A percentile compares a stretch with the other conserved stretches of the same genome.
These are phyloP conservation scores for Claviceps pazoutovae DNA, from an alignment of 2,329 filamentous ascomycete species.

Conservation along the genomic window DNA sequence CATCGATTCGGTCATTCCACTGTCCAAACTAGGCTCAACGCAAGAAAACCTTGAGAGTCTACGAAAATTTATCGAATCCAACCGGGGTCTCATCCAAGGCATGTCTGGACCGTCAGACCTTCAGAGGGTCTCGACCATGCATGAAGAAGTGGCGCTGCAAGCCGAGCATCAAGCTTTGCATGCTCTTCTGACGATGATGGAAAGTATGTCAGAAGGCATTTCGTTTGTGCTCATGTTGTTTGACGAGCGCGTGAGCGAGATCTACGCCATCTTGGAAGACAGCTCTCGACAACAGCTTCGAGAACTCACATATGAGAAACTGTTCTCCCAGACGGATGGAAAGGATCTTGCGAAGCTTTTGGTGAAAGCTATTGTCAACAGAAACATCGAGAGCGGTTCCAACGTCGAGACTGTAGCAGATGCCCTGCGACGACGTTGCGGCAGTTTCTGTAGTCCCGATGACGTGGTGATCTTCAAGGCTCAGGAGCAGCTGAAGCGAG, in stretches of 20 bases:
- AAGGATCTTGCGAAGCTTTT: conserved; percentile 85
- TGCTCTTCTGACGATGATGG: conserved; percentile 71
- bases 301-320: conserved; percentile 70
- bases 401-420: conserved; percentile 97
- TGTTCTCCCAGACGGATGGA: conserved; percentile 68
- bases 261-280: conserved; percentile 63
- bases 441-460: conserved; percentile 93
- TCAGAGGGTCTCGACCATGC: conserved; percentile 61
- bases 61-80: conserved; percentile 70
- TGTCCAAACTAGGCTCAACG: conserved; percentile 56
- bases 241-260: conserved; percentile 83
- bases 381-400: conserved; percentile 90
- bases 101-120: conserved; percentile 80
- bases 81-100: conserved; percentile 84
- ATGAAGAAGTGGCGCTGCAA: conserved; percentile 84
- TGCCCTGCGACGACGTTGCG: conserved; percentile 79
- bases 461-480: conserved; percentile 98
- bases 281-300: conserved; percentile 53
- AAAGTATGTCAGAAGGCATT: conserved; percentile 88
- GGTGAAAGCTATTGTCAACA: conserved; percentile 95
- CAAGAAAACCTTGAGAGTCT: conserved; percentile 72
- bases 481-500: conserved; percentile 84
- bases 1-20: conserved; percentile 52
- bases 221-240: conserved; percentile 92
- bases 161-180: conserved; percentile 89